Evolutionary conservation across 2,329 filamentous ascomycete genomes (phyloP).

Genomic region (Cladorrhinum sp.): DNA sequence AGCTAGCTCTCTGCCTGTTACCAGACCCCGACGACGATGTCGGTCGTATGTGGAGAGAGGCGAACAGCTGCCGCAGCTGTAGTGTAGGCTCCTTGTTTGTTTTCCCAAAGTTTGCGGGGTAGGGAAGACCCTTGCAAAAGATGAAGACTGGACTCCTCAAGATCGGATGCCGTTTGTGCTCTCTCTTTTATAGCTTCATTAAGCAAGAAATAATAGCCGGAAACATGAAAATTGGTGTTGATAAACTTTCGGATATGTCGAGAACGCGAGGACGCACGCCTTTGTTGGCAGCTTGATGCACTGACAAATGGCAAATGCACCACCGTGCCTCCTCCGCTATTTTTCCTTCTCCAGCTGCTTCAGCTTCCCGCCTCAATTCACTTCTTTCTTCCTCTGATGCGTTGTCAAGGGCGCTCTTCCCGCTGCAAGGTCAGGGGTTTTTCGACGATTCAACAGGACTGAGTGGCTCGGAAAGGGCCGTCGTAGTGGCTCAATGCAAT

Average conservation of each 20-base stretch:
- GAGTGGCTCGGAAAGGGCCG: background rate
- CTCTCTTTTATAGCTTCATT: background rate
- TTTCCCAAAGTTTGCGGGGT: background rate
- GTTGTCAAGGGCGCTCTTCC: background rate
- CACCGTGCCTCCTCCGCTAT: background rate
- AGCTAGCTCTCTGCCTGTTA: background rate
- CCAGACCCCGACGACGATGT: background rate
- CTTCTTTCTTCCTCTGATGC: background rate
- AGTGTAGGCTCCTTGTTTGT: background rate
- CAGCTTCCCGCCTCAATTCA: background rate
- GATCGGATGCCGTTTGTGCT: too few species aligned
- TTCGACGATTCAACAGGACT: background rate
- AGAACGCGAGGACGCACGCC: background rate
- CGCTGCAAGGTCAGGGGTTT: background rate
- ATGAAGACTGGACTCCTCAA: background rate
- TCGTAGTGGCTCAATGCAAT: background rate
- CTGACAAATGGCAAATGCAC: background rate
- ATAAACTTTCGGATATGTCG: background rate
- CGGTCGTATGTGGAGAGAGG: too few species aligned
- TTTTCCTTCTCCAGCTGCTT: background rate
- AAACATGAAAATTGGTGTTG: background rate
- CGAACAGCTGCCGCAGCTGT: background rate
- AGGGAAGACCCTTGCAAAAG: background rate
- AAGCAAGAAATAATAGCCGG: background rate
- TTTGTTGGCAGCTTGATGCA: background rate